Percentiles rank a stretch among this genome's conserved stretches.
These are phyloP conservation scores for Trichoderma aggressivum DNA, from an alignment of 2,329 filamentous ascomycete species.

Conservation along the genomic window DNA sequence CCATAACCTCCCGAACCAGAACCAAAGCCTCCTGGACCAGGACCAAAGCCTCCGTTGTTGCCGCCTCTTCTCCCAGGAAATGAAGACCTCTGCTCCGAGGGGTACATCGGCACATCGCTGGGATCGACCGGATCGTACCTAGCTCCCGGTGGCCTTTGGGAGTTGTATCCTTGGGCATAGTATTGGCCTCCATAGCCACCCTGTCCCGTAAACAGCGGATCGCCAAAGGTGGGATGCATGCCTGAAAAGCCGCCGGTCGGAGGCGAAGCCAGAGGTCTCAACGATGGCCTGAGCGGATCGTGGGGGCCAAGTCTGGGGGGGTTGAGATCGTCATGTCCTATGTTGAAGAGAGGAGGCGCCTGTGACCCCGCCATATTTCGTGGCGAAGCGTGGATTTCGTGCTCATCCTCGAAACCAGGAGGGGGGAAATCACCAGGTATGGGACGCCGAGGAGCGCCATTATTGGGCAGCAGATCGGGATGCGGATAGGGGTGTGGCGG, in stretches of 20 bases:
- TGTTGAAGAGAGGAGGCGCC: conserved; percentile 59
- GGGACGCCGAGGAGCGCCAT: conserved; percentile 50
- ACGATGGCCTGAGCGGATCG: conserved; percentile 70
- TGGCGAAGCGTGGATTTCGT: conserved; percentile 69
- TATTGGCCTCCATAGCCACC: conserved; percentile 40
- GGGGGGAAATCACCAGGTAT: conserved; percentile 67
- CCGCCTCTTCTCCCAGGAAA: too few species aligned
- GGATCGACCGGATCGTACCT: conserved; percentile 86
- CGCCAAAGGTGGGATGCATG: conserved; percentile 96
- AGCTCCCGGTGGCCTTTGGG: conserved; percentile 80
- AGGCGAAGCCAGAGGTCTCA: too few species aligned
- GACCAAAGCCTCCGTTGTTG: conserved; percentile 28
- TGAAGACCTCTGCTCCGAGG: conserved; percentile 33
- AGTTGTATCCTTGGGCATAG: conserved; percentile 45
- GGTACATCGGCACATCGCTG: conserved; percentile 49
- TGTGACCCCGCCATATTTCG: conserved; percentile 40
- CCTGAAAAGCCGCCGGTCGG: conserved; percentile 61
- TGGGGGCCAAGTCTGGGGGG: conserved; percentile 81
- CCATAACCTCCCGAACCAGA: background rate
- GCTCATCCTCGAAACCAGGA: conserved; percentile 90
- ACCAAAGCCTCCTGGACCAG: background rate
- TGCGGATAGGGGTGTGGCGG: conserved; percentile 45
- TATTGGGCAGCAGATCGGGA: conserved; percentile 62
- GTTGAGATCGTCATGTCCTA: conserved; percentile 84
- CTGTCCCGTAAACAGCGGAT: conserved; percentile 72